Evolutionary conservation across 2,329 filamentous ascomycete genomes (phyloP).

Genomic region (Waltergamsia citrina): DNA sequence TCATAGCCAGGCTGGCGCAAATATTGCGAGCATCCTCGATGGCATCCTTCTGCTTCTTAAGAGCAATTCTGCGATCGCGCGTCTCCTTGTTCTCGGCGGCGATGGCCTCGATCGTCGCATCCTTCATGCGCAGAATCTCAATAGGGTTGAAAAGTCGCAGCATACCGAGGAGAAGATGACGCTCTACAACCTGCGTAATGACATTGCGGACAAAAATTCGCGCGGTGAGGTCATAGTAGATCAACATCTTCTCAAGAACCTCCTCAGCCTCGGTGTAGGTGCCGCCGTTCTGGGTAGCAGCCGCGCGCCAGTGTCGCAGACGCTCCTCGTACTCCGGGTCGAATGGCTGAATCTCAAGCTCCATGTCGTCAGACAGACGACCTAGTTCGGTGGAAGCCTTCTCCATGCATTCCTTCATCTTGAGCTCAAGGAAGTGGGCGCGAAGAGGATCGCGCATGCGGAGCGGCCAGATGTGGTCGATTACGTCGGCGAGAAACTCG

Average conservation of each 20-base stretch:
- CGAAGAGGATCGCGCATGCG: constrained; percentile 42
- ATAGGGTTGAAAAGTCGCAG: constrained; percentile 41
- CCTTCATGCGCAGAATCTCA: constrained; percentile 37
- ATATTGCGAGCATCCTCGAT: constrained; percentile 40
- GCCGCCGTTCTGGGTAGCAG: constrained; percentile 30
- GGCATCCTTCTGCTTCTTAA: constrained; percentile 37
- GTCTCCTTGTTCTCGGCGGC: constrained; percentile 45
- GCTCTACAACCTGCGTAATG: constrained; percentile 42
- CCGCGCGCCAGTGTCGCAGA: constrained; percentile 34
- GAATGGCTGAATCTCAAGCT: constrained; percentile 42
- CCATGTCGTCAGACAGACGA: constrained; percentile 37
- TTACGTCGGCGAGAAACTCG: constrained; percentile 41
- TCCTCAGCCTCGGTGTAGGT: constrained; percentile 41
- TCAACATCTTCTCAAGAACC: constrained; percentile 45
- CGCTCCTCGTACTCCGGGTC: constrained; percentile 44
- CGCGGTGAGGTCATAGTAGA: constrained; percentile 43
- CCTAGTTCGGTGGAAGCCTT: constrained; percentile 35
- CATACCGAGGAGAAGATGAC: constrained; percentile 41
- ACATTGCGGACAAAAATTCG: constrained; percentile 43
- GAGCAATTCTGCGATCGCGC: constrained; percentile 33
- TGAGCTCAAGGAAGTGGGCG: constrained; percentile 35
- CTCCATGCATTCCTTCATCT: constrained; percentile 36
- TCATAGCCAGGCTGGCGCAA: constrained; percentile 40
- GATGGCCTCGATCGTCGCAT: constrained; percentile 35
- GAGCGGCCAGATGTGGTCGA: constrained; percentile 38